A percentile compares a stretch with the other conserved stretches of the same genome.
Conservation (phyloP, 202 grass and related monocot species). For the Hordeum pubiflorum region DNA sequence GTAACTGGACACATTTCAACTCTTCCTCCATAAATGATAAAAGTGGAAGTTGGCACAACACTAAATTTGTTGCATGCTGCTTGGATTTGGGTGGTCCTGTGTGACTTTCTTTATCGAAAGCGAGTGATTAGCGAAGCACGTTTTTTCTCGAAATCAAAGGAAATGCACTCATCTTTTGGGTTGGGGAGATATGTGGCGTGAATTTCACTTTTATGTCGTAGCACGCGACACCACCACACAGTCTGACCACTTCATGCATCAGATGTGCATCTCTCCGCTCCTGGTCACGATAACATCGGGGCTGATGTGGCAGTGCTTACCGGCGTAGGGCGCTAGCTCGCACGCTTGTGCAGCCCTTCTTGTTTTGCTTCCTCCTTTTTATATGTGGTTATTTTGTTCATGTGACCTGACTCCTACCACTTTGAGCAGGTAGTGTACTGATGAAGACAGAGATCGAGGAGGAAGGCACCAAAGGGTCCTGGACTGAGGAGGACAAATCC, state of each 20-base stretch:
- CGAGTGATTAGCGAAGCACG: background rate
- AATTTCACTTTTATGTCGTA: background rate
- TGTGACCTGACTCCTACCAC: background rate
- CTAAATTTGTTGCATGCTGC: background rate
- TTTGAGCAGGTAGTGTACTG: background rate
- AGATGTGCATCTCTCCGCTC: background rate
- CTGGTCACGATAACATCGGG: background rate
- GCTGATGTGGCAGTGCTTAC: background rate
- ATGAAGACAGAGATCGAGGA: slow-evolving; percentile 3
- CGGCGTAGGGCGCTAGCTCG: background rate
- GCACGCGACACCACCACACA: background rate
- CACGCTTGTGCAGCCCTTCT: background rate
- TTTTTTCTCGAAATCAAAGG: background rate
- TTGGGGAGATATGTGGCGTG: background rate
- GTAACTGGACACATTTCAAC: background rate
- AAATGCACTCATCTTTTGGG: background rate
- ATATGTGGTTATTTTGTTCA: background rate
- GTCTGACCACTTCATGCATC: background rate
- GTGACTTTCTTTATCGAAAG: background rate
- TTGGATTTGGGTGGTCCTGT: background rate
- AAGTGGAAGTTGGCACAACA: background rate
- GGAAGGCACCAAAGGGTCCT: background rate
- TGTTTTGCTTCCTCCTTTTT: background rate
- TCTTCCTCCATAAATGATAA: background rate
- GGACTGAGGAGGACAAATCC: slow-evolving; percentile 2